Evolutionary conservation across 208 protist species (phyloP).

Genomic region (Herpetomonas tarakana): DNA sequence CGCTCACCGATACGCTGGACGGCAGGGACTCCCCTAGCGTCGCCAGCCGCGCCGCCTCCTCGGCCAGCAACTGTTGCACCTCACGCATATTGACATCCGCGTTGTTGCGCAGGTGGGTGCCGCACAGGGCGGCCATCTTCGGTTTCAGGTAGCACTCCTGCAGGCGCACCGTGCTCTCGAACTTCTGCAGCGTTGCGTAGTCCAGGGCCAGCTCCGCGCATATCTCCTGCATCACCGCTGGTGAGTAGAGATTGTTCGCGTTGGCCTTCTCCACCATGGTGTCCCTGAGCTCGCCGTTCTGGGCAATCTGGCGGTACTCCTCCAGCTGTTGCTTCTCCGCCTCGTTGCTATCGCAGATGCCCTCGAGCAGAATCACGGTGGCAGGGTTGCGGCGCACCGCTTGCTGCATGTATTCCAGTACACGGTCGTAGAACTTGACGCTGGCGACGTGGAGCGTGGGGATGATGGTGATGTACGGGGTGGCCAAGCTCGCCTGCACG

Average conservation of each 20-base stretch:
- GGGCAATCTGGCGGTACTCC: conserved; percentile 74
- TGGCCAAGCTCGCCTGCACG: conserved; percentile 28
- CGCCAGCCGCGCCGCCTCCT: conserved; percentile 47
- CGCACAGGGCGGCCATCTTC: conserved; percentile 81
- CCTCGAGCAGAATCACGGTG: conserved; percentile 82
- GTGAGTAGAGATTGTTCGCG: conserved; percentile 74
- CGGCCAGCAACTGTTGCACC: conserved; percentile 65
- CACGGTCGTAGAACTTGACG: conserved; percentile 79
- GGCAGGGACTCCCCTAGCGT: conserved; percentile 32
- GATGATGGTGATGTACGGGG: conserved; percentile 76
- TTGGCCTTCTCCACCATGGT: conserved; percentile 70
- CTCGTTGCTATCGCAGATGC: conserved; percentile 80
- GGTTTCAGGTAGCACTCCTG: conserved; percentile 90
- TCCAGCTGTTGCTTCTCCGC: conserved; percentile 71
- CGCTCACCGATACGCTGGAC: conserved; percentile 50
- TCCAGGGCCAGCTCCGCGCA: conserved; percentile 77
- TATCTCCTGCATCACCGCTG: conserved; percentile 65
- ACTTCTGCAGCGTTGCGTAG: conserved; percentile 42
- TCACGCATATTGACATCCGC: conserved; percentile 80
- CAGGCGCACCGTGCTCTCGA: conserved; percentile 58
- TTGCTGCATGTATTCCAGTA: conserved; percentile 81
- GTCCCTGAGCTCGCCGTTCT: conserved; percentile 32
- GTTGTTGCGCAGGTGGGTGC: conserved; percentile 72
- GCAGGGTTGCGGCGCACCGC: conserved; percentile 56
- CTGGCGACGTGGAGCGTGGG: conserved; percentile 84